Evolutionary conservation across 2,329 filamentous ascomycete genomes (phyloP).

Genomic region (Paraphaeosphaeria minitans): DNA sequence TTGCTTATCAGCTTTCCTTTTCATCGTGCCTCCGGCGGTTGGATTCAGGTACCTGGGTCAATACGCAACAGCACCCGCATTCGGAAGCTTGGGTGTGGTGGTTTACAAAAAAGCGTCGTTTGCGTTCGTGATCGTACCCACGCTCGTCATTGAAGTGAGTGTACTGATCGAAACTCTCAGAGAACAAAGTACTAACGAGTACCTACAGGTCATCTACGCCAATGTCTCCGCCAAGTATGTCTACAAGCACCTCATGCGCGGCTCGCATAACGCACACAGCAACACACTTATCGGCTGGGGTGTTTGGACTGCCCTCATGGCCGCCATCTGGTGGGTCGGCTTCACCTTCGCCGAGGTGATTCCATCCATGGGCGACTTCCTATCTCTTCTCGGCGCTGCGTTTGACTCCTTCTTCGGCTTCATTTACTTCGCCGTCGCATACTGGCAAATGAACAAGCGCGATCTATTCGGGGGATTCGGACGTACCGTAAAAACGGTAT

Average conservation of each 20-base stretch:
- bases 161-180: too few species aligned
- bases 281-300: slow-evolving; percentile 84
- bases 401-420: slow-evolving; percentile 95
- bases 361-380: slow-evolving; percentile 82
- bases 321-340: slow-evolving; percentile 75
- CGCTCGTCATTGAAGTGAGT: slow-evolving; percentile 80
- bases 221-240: slow-evolving; percentile 88
- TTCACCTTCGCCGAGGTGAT: slow-evolving; percentile 94
- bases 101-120: slow-evolving; percentile 87
- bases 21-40: slow-evolving; percentile 4
- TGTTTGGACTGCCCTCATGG: slow-evolving; percentile 76
- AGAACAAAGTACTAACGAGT: neutral
- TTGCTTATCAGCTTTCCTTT: slow-evolving; percentile 76
- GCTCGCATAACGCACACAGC: slow-evolving; percentile 76
- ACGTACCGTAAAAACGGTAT: slow-evolving; percentile 50
- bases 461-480: slow-evolving; percentile 54
- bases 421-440: slow-evolving; percentile 90
- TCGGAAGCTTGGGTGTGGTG: slow-evolving; percentile 76
- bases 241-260: slow-evolving; percentile 88
- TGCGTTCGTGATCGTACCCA: slow-evolving; percentile 92
- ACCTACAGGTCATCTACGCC: slow-evolving; percentile 74
- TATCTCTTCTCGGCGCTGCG: slow-evolving; percentile 78
- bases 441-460: slow-evolving; percentile 73
- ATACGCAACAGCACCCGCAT: slow-evolving; percentile 86
- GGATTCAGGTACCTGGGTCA: slow-evolving; percentile 50